Base-by-base conservation (phyloP, 768 basidiomycete genomes). In the Lactarius evosmus region DNA sequence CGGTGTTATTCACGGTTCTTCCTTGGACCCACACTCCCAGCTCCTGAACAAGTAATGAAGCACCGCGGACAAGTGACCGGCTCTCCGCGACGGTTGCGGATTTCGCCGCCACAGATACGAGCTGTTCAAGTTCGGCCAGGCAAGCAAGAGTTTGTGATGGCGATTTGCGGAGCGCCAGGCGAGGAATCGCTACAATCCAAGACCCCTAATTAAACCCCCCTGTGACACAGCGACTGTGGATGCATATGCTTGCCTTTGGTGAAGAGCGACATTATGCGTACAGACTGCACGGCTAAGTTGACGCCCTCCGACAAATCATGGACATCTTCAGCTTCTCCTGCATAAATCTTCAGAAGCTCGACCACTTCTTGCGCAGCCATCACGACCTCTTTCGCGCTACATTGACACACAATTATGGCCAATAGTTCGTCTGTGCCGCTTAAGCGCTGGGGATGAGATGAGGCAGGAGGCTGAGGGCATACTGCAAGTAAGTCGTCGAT, bases 381-480 rank as follows among this genome's bases (percentile, higher is more conserved):
- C 44, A 79, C 56, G 27, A 77, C 65, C 67, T 82, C 80, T 62
- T 81, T 82, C 0, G 76, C 74, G 57, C 73, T 81, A 16, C 67
- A 68, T 2, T 70, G 56, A 41, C 65, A 54, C 3, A 73, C 73
- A 32, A 80, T 73, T 16, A 69, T 27, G n/a, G 60, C 67, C 17
- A 80, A 66, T 29, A 82, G n/a, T 29, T 72, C 71, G 27, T 68
- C 66, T 19, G 76, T 73, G 1, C 72, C 72, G 25, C 69, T 4
- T 67, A 66, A n/a, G 56, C 27, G 29, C 71, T 74, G 7, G 77
- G 69, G 14, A 81, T 65, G 14, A 82, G 66, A 7, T 63, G 38
- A 2, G 78, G 78, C 32, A 82, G 68, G 27, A 80, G 41, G 3
- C 71, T 69, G 34, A 82, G 71, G 11, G 77, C 75, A 38, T 82